Evolutionary conservation across 306 rosid species (phyloP), one percentile per base, ranked within the genome.

Genomic region (Cicer arietinum): DNA sequence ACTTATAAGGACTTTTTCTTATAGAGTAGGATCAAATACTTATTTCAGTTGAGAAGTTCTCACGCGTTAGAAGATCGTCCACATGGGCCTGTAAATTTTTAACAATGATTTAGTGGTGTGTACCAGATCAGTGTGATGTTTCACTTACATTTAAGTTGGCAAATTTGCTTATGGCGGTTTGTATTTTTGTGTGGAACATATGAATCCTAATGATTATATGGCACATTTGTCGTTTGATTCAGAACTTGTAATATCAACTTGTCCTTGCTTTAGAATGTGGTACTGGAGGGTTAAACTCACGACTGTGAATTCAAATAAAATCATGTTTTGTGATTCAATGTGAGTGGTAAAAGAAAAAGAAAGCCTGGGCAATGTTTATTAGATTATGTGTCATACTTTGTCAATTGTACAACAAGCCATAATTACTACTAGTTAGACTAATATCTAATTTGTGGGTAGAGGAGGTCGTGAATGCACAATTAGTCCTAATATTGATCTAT

Each of bases 121-220:
- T 20, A 54, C 9, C 22, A 77, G 58, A 13, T 20, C 37, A 17
- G 57, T 58, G 69, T 68, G 77, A 71, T 18, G 39, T 78, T 77
- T 62, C 13, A 18, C 42, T 39, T 53, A 17, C 44, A 30, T 25
- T 20, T 65, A 39, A 51, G 66, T 10, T 8, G 74, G 66, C 17
- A 74, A 52, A 68, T 79, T 42, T 73, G 60, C 44, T 77, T 66
- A 50, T 57, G 71, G 47, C 56, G 75, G 71, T 81, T 14, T 56
- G 43, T 64, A 71, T 9, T 71, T 71, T 51, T 65, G 51, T 51
- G 11, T 63, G 44, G 44, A 44, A 64, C n/a, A 11, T 35, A 65
- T 79, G 67, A 71, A 7, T 53, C 44, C 9, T 17, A 8, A 45
- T 9, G 39, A 17, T 13, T 54, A 51, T 47, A 50, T 45, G 71